Evolutionary conservation across 2,329 filamentous ascomycete genomes (phyloP).

Genomic region (Beauveria sp.): DNA sequence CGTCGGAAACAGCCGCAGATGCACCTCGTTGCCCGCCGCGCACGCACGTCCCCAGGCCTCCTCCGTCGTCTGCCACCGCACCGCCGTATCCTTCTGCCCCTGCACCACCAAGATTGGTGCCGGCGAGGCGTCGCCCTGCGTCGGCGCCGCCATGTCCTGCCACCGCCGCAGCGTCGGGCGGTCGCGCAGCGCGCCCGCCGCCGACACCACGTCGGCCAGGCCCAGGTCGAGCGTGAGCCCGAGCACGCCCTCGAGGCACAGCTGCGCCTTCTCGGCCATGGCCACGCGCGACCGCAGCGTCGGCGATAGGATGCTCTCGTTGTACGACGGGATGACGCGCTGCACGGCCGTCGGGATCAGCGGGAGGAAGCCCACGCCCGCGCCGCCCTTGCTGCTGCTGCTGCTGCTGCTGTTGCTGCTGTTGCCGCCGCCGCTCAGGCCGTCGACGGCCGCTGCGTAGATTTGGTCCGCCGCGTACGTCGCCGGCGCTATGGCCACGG

Average conservation of each 20-base stretch:
- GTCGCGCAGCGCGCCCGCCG: background rate
- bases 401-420: background rate
- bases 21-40: slow-evolving; percentile 11
- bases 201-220: background rate
- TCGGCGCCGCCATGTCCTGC: slow-evolving; percentile 9
- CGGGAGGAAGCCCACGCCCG: background rate
- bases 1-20: slow-evolving; percentile 3
- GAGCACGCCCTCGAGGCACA: background rate
- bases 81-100: slow-evolving; percentile 8
- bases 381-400: background rate
- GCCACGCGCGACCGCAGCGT: background rate
- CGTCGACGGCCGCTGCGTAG: background rate
- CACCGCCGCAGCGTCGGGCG: slow-evolving; percentile 1
- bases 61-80: slow-evolving; percentile 3
- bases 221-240: slow-evolving; percentile 7
- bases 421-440: background rate
- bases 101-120: slow-evolving; percentile 13
- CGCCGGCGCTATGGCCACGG: slow-evolving; percentile 14
- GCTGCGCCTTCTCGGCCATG: background rate
- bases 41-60: slow-evolving; percentile 5
- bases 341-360: background rate
- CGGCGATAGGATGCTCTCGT: background rate
- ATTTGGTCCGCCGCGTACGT: slow-evolving; percentile 7
- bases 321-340: slow-evolving; percentile 1
- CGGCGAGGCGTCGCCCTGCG: slow-evolving; percentile 6